A percentile compares a stretch with the other conserved stretches of the same genome.
These are phyloP conservation scores for Steccherinum ochraceum DNA, from an alignment of 768 basidiomycete species.

Conservation along the genomic window DNA sequence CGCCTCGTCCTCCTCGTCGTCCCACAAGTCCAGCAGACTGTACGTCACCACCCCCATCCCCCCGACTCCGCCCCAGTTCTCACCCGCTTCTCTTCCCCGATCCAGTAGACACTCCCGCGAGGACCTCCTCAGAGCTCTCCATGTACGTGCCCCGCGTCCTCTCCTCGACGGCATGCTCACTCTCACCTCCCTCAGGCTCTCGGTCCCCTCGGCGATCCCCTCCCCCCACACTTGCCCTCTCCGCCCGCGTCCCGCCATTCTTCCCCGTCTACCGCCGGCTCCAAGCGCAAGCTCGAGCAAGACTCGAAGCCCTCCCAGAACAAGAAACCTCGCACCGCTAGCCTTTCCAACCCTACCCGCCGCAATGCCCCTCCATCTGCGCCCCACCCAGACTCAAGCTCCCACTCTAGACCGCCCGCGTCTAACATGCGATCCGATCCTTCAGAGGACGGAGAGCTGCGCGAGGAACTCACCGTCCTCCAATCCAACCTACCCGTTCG, in stretches of 20 bases:
- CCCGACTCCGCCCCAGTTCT: constrained; percentile 16
- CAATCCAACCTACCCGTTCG: constrained; percentile 47
- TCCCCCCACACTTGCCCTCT: constrained; percentile 38
- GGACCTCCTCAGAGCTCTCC: constrained; percentile 24
- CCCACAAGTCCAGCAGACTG: constrained; percentile 28
- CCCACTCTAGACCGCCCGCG: constrained; percentile 14
- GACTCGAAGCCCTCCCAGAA: constrained; percentile 20
- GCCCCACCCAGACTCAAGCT: constrained; percentile 21
- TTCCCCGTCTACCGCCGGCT: constrained; percentile 29
- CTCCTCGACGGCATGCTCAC: constrained; percentile 13
- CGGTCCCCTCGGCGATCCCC: constrained; percentile 31
- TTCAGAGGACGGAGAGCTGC: constrained; percentile 41
- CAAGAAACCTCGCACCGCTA: constrained; percentile 27
- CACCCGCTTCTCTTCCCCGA: constrained; percentile 8
- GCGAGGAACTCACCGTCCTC: constrained; percentile 26
- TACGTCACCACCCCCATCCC: constrained; percentile 18
- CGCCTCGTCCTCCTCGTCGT: constrained; percentile 15
- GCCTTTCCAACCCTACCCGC: constrained; percentile 11
- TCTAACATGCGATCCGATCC: constrained; percentile 26
- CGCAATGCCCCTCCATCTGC: constrained; percentile 22
- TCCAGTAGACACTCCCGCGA: constrained; percentile 20
- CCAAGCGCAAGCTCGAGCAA: constrained; percentile 33
- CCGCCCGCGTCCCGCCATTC: constrained; percentile 37
- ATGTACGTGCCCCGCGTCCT: not conserved
- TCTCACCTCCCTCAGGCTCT: constrained; percentile 28